phyloP scores from a whole-genome alignment of 768 basidiomycete species.

The Lactarius psammicola region DNA sequence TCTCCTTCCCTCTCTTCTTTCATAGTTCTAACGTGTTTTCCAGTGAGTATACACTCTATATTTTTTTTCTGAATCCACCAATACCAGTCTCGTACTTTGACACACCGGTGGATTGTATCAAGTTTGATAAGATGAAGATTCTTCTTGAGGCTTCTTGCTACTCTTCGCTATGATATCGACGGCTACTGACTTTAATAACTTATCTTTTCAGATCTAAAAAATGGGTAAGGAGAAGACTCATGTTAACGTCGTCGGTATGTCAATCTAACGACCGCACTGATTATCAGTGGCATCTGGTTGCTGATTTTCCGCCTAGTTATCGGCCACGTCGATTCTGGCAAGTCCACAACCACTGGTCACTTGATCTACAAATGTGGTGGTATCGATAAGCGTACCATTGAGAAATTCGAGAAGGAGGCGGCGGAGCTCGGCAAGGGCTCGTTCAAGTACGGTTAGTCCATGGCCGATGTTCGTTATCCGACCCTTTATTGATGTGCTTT shows the following conservation, averaged over 20 bases:
- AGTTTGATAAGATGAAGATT: slow-evolving; percentile 26
- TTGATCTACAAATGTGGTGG: slow-evolving; percentile 99
- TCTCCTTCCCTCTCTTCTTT: slow-evolving; percentile 45
- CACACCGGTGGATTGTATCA: slow-evolving; percentile 22
- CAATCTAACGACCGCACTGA: slow-evolving; percentile 29
- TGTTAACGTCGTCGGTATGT: slow-evolving; percentile 96
- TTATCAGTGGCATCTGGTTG: slow-evolving; percentile 30
- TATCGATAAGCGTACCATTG: slow-evolving; percentile 99
- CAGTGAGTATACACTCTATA: slow-evolving; percentile 40
- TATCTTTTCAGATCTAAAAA: slow-evolving; percentile 52
- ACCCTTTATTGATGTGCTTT: slow-evolving; percentile 31
- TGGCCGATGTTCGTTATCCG: slow-evolving; percentile 9
- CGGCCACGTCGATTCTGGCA: slow-evolving; percentile 99
- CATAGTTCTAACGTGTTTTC: slow-evolving; percentile 41
- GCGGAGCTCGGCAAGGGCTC: slow-evolving; percentile 99
- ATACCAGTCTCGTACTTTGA: slow-evolving; percentile 9
- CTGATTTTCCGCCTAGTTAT: slow-evolving; percentile 61
- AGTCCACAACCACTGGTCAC: slow-evolving; percentile 99
- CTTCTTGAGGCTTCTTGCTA: neutral
- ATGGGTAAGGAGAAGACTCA: slow-evolving; percentile 97
- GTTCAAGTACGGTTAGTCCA: slow-evolving; percentile 86
- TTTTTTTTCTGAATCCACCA: slow-evolving; percentile 13
- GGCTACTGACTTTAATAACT: slow-evolving; percentile 19
- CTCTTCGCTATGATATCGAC: neutral
- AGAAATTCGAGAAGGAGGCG: slow-evolving; percentile 99